Conservation (phyloP, 208 protist species). For the Giardia muris region DNA sequence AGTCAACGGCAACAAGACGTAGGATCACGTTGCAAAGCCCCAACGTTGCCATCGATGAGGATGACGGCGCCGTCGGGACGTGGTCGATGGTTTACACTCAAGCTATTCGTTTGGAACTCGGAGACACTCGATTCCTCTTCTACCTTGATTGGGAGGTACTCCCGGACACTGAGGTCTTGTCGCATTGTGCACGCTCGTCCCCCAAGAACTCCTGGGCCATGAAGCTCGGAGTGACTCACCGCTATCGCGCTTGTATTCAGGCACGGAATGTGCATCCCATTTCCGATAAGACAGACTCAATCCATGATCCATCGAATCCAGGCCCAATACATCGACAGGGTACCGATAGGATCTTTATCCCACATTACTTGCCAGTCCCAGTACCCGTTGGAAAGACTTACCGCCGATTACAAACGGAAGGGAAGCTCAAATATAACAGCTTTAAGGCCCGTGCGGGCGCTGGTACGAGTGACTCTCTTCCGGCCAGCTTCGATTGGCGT, state of each 20-base stretch:
- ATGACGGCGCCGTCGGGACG: background rate
- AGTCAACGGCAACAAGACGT: background rate
- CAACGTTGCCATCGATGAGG: slow-evolving; percentile 1
- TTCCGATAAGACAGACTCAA: background rate
- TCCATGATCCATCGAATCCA: background rate
- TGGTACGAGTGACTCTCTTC: background rate
- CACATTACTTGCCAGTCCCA: no score
- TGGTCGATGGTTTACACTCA: background rate
- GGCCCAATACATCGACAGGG: no score
- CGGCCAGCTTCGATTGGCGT: background rate
- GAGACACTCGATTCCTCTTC: background rate
- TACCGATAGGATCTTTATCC: no score
- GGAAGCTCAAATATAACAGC: no score
- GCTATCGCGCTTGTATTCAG: background rate
- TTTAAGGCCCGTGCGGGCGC: background rate
- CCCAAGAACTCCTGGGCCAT: background rate
- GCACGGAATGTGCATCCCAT: background rate
- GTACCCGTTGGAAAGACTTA: no score
- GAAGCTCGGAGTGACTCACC: background rate
- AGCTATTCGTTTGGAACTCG: background rate
- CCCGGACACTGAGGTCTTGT: background rate
- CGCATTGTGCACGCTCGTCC: background rate
- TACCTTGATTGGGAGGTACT: background rate
- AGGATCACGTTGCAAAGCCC: background rate
- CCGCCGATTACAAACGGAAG: no score